Percentiles rank a stretch among this genome's conserved stretches.
These are phyloP conservation scores for Salvia rosmarinus DNA, from an alignment of 257 asterid species.

Conservation along the genomic window DNA sequence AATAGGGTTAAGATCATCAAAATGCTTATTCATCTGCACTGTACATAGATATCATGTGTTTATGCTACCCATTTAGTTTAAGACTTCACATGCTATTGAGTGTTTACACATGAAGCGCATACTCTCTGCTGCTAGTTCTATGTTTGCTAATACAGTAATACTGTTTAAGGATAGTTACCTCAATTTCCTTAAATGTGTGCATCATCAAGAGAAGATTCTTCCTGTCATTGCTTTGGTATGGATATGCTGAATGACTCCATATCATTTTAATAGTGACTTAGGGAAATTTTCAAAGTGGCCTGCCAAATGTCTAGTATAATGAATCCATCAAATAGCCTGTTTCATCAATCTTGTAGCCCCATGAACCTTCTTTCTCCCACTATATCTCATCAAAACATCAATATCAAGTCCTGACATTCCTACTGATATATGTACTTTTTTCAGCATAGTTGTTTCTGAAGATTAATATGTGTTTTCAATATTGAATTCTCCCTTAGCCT, in stretches of 20 bases:
- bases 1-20: conserved; percentile 12
- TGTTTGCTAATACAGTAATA: conserved; percentile 26
- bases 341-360: conserved; percentile 13
- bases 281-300: not conserved
- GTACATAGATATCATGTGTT: conserved; percentile 15
- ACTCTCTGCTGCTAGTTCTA: conserved; percentile 26
- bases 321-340: conserved; percentile 10
- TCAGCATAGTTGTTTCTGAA: conserved; percentile 10
- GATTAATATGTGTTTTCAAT: conserved; percentile 27
- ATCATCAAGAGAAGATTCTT: conserved; percentile 20
- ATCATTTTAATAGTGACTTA: not conserved
- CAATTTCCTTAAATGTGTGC: not conserved
- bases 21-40: conserved; percentile 14
- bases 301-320: conserved; percentile 3
- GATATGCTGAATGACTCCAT: not conserved
- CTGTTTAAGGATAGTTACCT: conserved; percentile 11
- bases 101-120: conserved; percentile 5
- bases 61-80: conserved; percentile 14
- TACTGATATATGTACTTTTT: conserved; percentile 18
- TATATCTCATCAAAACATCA: conserved; percentile 8
- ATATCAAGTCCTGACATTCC: conserved; percentile 8
- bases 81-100: conserved; percentile 9
- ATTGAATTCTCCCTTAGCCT: conserved; percentile 29
- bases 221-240: conserved; percentile 3
- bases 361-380: conserved; percentile 19